Conservation (phyloP, 2,329 filamentous ascomycete species). For the Aspergillus sergii region DNA sequence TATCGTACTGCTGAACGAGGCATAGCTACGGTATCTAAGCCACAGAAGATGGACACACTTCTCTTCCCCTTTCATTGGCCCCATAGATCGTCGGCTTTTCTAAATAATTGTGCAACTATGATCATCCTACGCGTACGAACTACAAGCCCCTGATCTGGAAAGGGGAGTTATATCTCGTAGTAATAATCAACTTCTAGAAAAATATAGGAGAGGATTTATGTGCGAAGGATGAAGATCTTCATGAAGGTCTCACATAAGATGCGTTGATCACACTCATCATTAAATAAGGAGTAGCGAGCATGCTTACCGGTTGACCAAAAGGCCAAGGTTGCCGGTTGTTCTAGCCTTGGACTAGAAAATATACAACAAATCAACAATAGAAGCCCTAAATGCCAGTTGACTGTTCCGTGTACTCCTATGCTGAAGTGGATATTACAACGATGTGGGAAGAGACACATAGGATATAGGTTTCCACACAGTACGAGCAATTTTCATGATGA, state of each 20-base stretch:
- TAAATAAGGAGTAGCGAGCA: neutral
- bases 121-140: neutral
- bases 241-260: neutral
- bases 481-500: too few species aligned
- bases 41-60: neutral
- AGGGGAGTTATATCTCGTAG: neutral
- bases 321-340: neutral
- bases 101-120: neutral
- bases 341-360: rapidly evolving
- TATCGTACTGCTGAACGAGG: neutral
- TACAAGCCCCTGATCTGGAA: neutral
- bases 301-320: neutral
- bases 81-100: neutral
- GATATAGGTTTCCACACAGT: rapidly evolving
- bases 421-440: too few species aligned
- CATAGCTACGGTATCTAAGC: neutral
- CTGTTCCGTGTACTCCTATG: neutral
- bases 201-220: neutral
- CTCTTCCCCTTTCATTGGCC: neutral
- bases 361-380: neutral
- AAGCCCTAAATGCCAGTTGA: neutral
- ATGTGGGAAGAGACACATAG: rapidly evolving
- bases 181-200: neutral
- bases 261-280: neutral
- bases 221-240: neutral